phyloP scores from a whole-genome alignment of 176 grass and related monocot genomes.

The Aegilops bicornis region DNA sequence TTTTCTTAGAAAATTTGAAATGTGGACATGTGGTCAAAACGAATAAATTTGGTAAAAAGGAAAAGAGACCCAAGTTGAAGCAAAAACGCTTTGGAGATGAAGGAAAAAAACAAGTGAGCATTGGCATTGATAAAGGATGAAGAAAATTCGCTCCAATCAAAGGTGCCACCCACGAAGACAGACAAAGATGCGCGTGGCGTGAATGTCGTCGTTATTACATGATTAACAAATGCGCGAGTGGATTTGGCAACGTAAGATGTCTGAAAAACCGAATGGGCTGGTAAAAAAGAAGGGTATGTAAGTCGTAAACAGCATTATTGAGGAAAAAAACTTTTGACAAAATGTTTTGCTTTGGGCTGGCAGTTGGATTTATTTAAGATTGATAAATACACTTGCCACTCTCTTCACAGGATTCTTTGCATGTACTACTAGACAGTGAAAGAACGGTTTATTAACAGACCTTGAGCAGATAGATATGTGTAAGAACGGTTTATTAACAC shows the following conservation, averaged over 20 bases:
- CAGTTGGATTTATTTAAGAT: not conserved
- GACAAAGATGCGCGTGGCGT: not conserved
- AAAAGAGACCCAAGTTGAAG: not conserved
- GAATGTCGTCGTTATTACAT: not conserved
- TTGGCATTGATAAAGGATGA: not conserved
- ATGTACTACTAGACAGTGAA: not conserved
- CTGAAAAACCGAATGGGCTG: not conserved
- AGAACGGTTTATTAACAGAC: not conserved
- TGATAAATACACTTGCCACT: not conserved
- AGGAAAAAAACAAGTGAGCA: not conserved
- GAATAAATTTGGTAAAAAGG: not conserved
- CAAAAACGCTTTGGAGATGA: not conserved
- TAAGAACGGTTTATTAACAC: not conserved
- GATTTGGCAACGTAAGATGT: not conserved
- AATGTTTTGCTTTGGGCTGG: not conserved
- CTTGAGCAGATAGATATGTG: no score
- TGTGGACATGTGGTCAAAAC: not conserved
- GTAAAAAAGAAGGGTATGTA: not conserved
- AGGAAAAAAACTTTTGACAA: not conserved
- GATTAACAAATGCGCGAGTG: slow-evolving; percentile 7
- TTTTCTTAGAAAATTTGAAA: not conserved
- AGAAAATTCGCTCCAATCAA: not conserved
- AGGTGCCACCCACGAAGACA: not conserved
- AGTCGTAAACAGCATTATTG: not conserved
- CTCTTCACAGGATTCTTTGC: not conserved